Evolutionary conservation across 192 early-diverging fungal genomes (phyloP).

Genomic region (Helicostylum pulchrum): DNA sequence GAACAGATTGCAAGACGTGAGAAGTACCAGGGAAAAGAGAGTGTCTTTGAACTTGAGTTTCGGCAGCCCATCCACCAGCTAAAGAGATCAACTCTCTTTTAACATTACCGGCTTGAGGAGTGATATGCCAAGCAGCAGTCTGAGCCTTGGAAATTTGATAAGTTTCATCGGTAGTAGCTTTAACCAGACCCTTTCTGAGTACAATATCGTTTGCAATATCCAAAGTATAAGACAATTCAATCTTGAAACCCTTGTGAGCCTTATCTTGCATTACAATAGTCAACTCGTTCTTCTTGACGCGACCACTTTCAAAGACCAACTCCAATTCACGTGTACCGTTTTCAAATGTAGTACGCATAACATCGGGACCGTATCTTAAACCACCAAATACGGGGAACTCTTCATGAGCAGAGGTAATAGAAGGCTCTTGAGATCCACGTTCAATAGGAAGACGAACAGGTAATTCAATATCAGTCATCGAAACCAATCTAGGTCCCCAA

Average conservation of each 20-base stretch:
- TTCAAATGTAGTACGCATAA: background rate
- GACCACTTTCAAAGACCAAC: background rate
- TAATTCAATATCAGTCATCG: background rate
- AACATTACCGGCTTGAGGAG: background rate
- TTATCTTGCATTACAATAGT: conserved; percentile 2
- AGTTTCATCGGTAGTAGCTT: background rate
- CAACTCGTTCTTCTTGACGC: background rate
- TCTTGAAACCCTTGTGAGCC: background rate
- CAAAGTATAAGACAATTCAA: conserved; percentile 8
- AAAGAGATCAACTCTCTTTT: conserved; percentile 12
- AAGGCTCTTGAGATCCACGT: conserved; percentile 22
- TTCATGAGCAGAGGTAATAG: conserved; percentile 13
- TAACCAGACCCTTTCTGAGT: background rate
- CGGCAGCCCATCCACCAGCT: conserved; percentile 19
- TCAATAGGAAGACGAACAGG: background rate
- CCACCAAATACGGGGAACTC: conserved; percentile 26
- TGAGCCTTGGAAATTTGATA: conserved; percentile 6
- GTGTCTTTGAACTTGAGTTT: conserved; percentile 13
- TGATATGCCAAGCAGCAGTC: conserved; percentile 26
- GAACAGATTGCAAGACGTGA: background rate
- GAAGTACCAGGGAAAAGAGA: background rate
- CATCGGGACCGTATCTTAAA: conserved; percentile 15
- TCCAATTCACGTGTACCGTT: conserved; percentile 24
- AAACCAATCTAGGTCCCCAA: conserved; percentile 14
- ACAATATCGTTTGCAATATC: conserved; percentile 18